Evolutionary conservation across 176 grass and related monocot genomes (phyloP), one percentile per base, ranked within the genome.

Genomic region (Carex kokanica): DNA sequence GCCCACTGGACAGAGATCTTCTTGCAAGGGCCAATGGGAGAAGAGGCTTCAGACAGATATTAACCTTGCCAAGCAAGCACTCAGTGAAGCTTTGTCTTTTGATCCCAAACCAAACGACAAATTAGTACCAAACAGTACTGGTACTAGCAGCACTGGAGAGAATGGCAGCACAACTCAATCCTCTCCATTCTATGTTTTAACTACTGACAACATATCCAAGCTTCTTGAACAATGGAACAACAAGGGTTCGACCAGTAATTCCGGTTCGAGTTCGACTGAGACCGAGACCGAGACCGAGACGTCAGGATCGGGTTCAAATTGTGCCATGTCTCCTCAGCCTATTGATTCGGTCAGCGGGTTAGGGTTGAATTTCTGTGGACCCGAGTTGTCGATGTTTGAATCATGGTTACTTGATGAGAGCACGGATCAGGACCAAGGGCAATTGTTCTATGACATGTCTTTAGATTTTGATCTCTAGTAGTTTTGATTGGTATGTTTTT

Each of bases 11-110:
- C 16, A 82, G 47, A 67, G 62, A 64, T 49, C 74, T 9, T 0
- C 38, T 14, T 88, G 68, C 43, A 90, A 87, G 84, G 90, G 85
- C 24, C 87, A 92, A 87, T 95, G 93, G 93, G 93, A 95, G 84
- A 86, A 77, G 34, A 85, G 64, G 79, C 86, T 95, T 27, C 93
- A 92, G 88, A 91, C 90, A 6, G 93, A 95, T 85, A 91, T 95
- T 77, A 84, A 70, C 87, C 86, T 87, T 79, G 88, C 93, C 58
- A 87, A 89, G 67, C 85, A 82, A 61, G 90, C 93, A 18, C 90
- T 95, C 0, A 81, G 82, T 79, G 83, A 95, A 18, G 93, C 90
- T 12, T 82, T 92, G 90, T 84, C 93, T 43, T 53, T 83, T 75
- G 79, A 90, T 82, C 25, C 67, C 51, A 23, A 74, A 58, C 40